Conservation (phyloP, 2,329 filamentous ascomycete species). For the Penicillium sp. region DNA sequence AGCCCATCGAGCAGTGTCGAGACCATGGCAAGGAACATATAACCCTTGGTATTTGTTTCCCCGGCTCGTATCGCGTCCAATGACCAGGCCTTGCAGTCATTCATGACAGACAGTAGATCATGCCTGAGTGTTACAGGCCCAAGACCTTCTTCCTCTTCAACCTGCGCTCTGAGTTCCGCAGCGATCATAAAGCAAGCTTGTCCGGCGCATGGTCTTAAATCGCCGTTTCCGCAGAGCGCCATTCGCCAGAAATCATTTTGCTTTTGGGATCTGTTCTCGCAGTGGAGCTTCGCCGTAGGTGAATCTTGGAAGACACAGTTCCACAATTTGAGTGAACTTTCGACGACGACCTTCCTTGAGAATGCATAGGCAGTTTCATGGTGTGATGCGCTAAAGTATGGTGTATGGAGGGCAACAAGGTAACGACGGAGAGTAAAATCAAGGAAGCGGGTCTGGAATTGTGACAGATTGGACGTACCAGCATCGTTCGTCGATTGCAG, state of each 20-base stretch:
- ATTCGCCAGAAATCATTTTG: slow-evolving; percentile 43
- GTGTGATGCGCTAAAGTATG: slow-evolving; percentile 27
- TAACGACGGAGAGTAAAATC: slow-evolving; percentile 35
- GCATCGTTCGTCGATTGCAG: slow-evolving; percentile 17
- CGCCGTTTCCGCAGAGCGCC: slow-evolving; percentile 39
- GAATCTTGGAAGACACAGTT: slow-evolving; percentile 38
- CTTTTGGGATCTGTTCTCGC: not conserved
- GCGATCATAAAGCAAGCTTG: slow-evolving; percentile 28
- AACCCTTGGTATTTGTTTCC: slow-evolving; percentile 60
- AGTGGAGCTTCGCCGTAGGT: slow-evolving; percentile 10
- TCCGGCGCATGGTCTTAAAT: slow-evolving; percentile 21
- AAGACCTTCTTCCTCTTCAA: slow-evolving; percentile 32
- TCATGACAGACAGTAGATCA: slow-evolving; percentile 36
- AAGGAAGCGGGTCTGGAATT: slow-evolving; percentile 22
- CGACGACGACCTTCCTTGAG: slow-evolving; percentile 53
- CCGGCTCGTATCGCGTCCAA: slow-evolving; percentile 49
- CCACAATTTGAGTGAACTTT: slow-evolving; percentile 54
- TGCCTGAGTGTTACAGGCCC: slow-evolving; percentile 28
- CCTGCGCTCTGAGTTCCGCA: slow-evolving; percentile 29
- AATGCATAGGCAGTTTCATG: slow-evolving; percentile 44
- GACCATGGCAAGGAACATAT: slow-evolving; percentile 47
- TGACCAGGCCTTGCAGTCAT: slow-evolving; percentile 46
- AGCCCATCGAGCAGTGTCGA: slow-evolving; percentile 49
- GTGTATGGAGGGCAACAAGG: slow-evolving; percentile 33
- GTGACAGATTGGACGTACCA: not conserved